Base-by-base conservation (phyloP, 768 basidiomycete species). In the Dacryopinax primogenitus region DNA sequence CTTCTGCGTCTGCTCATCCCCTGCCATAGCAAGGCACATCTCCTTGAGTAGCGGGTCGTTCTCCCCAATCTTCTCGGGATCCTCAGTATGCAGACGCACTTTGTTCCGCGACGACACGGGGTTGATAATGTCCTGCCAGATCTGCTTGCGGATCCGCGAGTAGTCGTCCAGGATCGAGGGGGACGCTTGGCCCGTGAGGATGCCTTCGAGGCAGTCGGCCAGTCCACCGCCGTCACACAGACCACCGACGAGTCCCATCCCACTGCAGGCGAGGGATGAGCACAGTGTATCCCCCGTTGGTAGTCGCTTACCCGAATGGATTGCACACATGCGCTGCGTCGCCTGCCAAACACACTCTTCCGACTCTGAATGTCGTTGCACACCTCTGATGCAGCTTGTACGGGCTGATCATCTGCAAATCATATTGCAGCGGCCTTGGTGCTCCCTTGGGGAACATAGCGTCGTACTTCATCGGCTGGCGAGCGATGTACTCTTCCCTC, bases 351-450 rank as follows among this genome's bases (percentile, higher is more conserved):
- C 4, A 4, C 51, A 58, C 51, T 18, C 51, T 58, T 18, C 51
- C 51, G 3, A 58, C 26, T 18, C 51, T 23, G 51, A 58, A 58
- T 28, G 51, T 58, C 13, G 51, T 23, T 30, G 51, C 51, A 30
- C 51, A 58, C 26, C 51, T 58, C 51, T 58, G 51, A 30, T 58
- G 51, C 51, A 58, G 51, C 51, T 58, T 58, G 30, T 58, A 58
- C 11, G 51, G 51, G 51, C 51, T 58, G 30, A 58, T 58, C 51
- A 58, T 58, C 51, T 58, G 51, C 51, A 58, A 4, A 58, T 58
- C 51, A 58, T 58, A 58, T 30, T 58, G 51, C 51, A 58, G 51
- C 51, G 51, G 51, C 26, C 51, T 58, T 6, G 51, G 51, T 30
- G 51, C 51, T 13, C 32, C 51, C 51, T 58, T 13, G 3, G 51